These are phyloP conservation scores for Acarospora socialis DNA, from an alignment of 2,329 filamentous ascomycete species.

Conservation along the genomic window DNA sequence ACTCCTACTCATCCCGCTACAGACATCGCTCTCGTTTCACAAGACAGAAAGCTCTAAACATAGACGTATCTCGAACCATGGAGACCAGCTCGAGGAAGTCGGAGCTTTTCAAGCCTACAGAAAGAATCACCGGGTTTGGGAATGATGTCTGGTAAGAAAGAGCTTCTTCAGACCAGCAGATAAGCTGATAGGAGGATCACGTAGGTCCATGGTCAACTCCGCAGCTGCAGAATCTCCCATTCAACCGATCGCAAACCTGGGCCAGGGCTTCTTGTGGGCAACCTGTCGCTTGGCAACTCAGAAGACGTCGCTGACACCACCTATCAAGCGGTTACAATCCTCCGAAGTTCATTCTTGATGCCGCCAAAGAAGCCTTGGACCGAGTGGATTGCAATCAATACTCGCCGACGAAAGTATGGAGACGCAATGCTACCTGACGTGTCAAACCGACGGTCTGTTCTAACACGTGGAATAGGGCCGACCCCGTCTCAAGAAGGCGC, in stretches of 20 bases:
- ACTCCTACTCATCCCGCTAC: no score
- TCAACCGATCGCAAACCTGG: constrained; percentile 39
- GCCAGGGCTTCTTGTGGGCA: constrained; percentile 26
- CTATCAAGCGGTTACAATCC: constrained; percentile 54
- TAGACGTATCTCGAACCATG: no score
- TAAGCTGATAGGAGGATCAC: no score
- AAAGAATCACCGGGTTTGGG: no score
- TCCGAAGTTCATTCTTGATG: constrained; percentile 62
- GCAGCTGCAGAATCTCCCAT: constrained; percentile 35
- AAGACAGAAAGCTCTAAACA: no score
- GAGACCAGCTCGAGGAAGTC: no score
- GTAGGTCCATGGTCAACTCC: constrained; percentile 38
- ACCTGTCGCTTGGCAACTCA: background rate
- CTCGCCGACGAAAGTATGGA: constrained; percentile 54
- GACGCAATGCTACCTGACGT: background rate
- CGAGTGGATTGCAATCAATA: constrained; percentile 83
- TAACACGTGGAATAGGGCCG: constrained; percentile 36
- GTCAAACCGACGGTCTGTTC: background rate
- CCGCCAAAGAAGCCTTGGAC: constrained; percentile 64
- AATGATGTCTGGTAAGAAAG: no score
- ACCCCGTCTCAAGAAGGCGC: constrained; percentile 64
- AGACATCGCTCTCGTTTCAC: no score
- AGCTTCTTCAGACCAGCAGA: no score
- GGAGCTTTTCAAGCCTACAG: no score
- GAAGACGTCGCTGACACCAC: constrained; percentile 1